Percentiles rank a stretch among this genome's conserved stretches.
These are phyloP conservation scores for Thalassiosira ordinaria DNA, from an alignment of 352 stramenopile genomes.

Conservation along the genomic window DNA sequence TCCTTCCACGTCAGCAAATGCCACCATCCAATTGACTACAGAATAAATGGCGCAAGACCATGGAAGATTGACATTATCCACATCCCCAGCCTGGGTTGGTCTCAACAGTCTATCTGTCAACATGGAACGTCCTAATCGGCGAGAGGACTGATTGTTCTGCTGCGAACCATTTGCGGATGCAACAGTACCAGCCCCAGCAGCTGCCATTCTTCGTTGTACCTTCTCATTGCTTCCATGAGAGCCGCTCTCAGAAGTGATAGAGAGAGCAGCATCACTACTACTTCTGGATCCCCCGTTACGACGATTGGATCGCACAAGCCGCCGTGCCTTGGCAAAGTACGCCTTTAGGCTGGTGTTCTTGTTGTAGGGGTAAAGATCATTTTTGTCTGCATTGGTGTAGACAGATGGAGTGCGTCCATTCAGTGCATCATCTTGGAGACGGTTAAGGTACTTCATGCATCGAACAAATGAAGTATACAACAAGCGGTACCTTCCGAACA, in stretches of 20 bases:
- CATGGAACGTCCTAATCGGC: conserved; percentile 61
- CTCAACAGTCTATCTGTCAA: conserved; percentile 71
- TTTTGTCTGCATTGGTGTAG: conserved; percentile 28
- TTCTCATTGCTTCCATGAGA: background rate
- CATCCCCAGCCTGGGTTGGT: conserved; percentile 55
- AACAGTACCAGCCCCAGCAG: background rate
- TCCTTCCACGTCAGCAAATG: conserved; percentile 79
- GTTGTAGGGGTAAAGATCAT: conserved; percentile 39
- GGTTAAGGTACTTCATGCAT: conserved; percentile 78
- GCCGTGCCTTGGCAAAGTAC: conserved; percentile 64
- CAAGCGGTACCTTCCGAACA: conserved; percentile 69
- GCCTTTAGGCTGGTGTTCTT: conserved; percentile 67
- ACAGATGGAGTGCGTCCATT: conserved; percentile 63
- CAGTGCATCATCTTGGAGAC: conserved; percentile 69
- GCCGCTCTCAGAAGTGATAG: conserved; percentile 28
- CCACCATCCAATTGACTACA: conserved; percentile 85
- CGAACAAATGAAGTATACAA: conserved; percentile 79
- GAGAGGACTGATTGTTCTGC: conserved; percentile 9
- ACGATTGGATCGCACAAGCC: conserved; percentile 29
- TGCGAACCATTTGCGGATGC: background rate
- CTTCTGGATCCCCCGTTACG: conserved; percentile 26
- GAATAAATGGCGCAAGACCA: conserved; percentile 84
- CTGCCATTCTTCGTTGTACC: background rate
- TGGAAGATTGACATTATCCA: conserved; percentile 66
- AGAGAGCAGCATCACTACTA: conserved; percentile 20